phyloP scores from a whole-genome alignment of 2,329 filamentous ascomycete genomes.

The Dissoconium aciculare region DNA sequence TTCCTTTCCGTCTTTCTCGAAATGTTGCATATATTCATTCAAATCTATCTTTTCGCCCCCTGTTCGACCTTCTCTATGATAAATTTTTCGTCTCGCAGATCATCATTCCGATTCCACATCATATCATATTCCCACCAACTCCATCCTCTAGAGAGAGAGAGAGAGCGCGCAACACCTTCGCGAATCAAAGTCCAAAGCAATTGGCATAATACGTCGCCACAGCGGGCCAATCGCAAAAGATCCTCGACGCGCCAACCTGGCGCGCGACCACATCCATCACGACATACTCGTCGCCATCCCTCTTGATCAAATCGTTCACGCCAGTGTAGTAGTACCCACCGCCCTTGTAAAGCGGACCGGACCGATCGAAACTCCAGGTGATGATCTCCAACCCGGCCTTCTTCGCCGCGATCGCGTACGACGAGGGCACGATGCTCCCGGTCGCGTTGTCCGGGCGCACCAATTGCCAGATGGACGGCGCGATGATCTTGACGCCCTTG shows the following conservation, averaged over 20 bases:
- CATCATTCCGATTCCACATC: too few relatives aligned
- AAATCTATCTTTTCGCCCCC: too few relatives aligned
- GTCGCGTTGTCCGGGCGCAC: slow-evolving; percentile 34
- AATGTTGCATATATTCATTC: too few relatives aligned
- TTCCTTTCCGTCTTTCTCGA: too few relatives aligned
- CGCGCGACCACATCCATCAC: slow-evolving; percentile 50
- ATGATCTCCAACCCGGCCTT: slow-evolving; percentile 49
- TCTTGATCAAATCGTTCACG: slow-evolving; percentile 40
- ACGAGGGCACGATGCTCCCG: slow-evolving; percentile 45
- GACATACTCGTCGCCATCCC: slow-evolving; percentile 52
- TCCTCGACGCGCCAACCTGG: slow-evolving; percentile 44
- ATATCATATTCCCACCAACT: too few relatives aligned
- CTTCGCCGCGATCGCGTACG: slow-evolving; percentile 47
- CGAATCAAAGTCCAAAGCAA: slow-evolving; percentile 41
- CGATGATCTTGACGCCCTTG: slow-evolving; percentile 47
- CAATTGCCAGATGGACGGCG: slow-evolving; percentile 49
- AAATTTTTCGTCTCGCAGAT: too few relatives aligned
- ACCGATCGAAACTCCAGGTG: slow-evolving; percentile 55
- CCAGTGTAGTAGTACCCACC: slow-evolving; percentile 40
- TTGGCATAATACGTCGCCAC: slow-evolving; percentile 59
- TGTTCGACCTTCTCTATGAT: too few relatives aligned
- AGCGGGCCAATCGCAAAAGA: slow-evolving; percentile 57
- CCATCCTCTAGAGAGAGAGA: too few relatives aligned
- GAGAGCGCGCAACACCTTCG: too few relatives aligned
- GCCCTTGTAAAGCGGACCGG: slow-evolving; percentile 39